Percentiles rank a stretch among this genome's conserved stretches.
Conservation (phyloP, 257 asterid genomes). For the Linderniella brevidens region DNA sequence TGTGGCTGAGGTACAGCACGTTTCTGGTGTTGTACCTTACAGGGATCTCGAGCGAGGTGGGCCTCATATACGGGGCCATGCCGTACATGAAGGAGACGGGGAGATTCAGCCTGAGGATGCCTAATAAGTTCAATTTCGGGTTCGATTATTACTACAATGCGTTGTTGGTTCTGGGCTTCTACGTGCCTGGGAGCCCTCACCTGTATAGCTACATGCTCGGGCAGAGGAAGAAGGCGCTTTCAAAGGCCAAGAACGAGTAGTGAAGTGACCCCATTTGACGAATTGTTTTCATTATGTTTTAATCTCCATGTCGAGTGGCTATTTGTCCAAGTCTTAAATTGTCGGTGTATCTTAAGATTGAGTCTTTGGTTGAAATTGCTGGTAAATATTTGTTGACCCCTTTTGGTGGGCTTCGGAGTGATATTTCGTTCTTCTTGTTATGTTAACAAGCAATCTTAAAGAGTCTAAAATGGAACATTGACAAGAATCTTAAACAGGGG, state of each 20-base stretch:
- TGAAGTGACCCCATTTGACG: no score
- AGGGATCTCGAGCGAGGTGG: slow-evolving; percentile 89
- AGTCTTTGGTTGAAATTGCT: no score
- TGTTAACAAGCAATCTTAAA: no score
- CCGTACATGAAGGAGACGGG: slow-evolving; percentile 56
- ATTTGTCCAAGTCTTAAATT: no score
- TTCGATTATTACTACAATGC: slow-evolving; percentile 67
- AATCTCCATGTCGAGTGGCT: no score
- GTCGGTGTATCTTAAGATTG: no score
- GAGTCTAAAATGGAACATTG: no score
- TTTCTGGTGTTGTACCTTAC: slow-evolving; percentile 65
- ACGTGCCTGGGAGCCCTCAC: slow-evolving; percentile 83
- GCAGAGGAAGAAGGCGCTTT: slow-evolving; percentile 75
- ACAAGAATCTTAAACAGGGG: no score
- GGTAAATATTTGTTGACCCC: no score
- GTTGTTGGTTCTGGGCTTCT: slow-evolving; percentile 34
- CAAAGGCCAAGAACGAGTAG: slow-evolving; percentile 51
- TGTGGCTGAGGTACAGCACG: slow-evolving; percentile 92
- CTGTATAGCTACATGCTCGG: slow-evolving; percentile 71
- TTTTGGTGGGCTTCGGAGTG: no score
- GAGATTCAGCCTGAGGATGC: slow-evolving; percentile 62
- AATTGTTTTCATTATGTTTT: no score
- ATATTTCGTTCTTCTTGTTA: no score
- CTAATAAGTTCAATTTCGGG: slow-evolving; percentile 62
- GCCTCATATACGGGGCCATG: slow-evolving; percentile 50